Base-by-base conservation (phyloP, 768 basidiomycete species). In the Steccherinum ochraceum region DNA sequence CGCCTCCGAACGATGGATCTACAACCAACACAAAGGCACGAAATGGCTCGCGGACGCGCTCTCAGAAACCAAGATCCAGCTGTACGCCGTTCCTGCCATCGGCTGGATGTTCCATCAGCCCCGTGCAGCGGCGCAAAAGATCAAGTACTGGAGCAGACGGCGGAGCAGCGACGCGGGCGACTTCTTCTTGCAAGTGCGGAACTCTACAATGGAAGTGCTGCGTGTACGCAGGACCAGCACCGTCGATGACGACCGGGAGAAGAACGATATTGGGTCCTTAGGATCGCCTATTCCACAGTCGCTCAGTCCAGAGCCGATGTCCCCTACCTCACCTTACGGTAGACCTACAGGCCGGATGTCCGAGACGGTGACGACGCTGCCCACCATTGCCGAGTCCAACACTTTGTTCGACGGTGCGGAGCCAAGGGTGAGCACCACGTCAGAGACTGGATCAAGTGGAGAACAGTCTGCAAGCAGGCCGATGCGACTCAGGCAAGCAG, bases 21-120 rank as follows among this genome's bases (percentile, higher is more conserved):
- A 80, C 66, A 66, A 72, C 20, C 73, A 76, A 10, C 80, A 86
- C 60, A 72, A 77, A 35, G 86, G 86, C 3, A 71, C 76, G 53
- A 84, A 84, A 63, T 86, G 84, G 83, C 77, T 87, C 10, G 73
- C 75, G 45, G 85, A 86, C 56, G 77, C 80, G 3, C 59, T 72
- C 23, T 64, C 63, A 11, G 61, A 64, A 51, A 60, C 63, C 2
- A 58, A 55, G 42, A 58, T 62, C 7, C 51, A 48, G 26, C 40
- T 64, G 24, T 52, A 53, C 54, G 47, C 56, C 11, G 49, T 56
- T 1, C 63, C 59, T 12, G 59, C 59, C 21, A 45, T 56, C 16
- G 58, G 52, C 20, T 64, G 63, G 63, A 45, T 56, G 40, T 42
- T 62, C 26, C 60, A 58, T 44, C 56, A 60, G 48, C 63, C 63